These are phyloP conservation scores for Penicillium sp. DNA, from an alignment of 2,329 filamentous ascomycete genomes.

Conservation along the genomic window DNA sequence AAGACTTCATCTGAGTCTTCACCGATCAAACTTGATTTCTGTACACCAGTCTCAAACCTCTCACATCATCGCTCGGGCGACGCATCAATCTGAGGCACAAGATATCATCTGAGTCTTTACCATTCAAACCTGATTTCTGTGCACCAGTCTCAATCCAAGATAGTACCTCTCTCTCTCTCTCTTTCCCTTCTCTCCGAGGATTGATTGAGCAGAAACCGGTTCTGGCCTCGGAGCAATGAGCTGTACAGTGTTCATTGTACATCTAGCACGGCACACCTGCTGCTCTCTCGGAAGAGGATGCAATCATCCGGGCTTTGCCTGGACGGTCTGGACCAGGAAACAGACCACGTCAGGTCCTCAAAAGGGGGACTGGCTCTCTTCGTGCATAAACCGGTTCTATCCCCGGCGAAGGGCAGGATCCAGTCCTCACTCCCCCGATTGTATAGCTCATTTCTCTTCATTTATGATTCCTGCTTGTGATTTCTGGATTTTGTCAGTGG, in stretches of 20 bases:
- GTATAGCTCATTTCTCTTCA: neutral
- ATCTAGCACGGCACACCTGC: neutral
- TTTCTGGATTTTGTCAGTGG: neutral
- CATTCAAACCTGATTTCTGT: neutral
- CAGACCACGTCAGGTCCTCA: neutral
- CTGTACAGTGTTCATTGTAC: neutral
- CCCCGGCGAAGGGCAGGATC: neutral
- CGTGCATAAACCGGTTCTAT: constrained; percentile 1
- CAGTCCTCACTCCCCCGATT: neutral
- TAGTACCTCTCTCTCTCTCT: neutral
- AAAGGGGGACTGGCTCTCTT: neutral
- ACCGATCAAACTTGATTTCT: neutral
- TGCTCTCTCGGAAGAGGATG: neutral
- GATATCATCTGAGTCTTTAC: neutral
- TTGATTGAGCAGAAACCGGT: neutral
- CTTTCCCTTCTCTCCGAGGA: neutral
- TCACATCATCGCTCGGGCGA: neutral
- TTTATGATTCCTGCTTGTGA: neutral
- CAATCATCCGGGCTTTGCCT: neutral
- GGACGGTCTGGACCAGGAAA: neutral
- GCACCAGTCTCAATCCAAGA: neutral
- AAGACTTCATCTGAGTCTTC: neutral
- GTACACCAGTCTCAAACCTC: neutral
- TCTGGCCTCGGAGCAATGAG: neutral
- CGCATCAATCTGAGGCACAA: neutral